These are phyloP conservation scores for Metschnikowia rubicola DNA, from an alignment of 805 yeast genomes.

Conservation along the genomic window DNA sequence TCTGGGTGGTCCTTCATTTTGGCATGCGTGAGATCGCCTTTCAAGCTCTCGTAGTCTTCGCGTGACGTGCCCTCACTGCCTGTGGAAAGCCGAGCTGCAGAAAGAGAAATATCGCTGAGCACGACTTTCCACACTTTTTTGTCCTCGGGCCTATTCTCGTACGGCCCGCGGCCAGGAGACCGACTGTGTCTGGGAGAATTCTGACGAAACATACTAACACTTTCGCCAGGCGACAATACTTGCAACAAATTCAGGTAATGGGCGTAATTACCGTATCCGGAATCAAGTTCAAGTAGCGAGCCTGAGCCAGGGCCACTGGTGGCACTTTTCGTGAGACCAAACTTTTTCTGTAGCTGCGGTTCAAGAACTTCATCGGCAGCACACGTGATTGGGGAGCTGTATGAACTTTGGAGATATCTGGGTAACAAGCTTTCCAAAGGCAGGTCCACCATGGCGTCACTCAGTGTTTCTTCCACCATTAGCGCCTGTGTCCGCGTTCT, in stretches of 20 bases:
- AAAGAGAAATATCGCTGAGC: constrained; percentile 31
- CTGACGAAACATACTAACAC: constrained; percentile 3
- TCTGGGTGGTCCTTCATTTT: constrained; percentile 14
- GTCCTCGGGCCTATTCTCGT: constrained; percentile 3
- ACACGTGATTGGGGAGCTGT: constrained; percentile 6
- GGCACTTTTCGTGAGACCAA: background rate
- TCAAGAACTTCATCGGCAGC: background rate
- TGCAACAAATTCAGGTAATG: constrained; percentile 5
- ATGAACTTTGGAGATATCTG: constrained; percentile 5
- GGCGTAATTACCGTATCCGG: constrained; percentile 3
- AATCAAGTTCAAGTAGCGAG: constrained; percentile 2
- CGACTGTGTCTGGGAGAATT: constrained; percentile 2
- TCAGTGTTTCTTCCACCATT: background rate
- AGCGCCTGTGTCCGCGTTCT: background rate
- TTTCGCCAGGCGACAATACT: constrained; percentile 5
- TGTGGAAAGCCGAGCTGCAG: constrained; percentile 36
- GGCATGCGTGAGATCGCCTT: constrained; percentile 29
- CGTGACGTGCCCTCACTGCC: constrained; percentile 26
- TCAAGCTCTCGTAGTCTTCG: constrained; percentile 21
- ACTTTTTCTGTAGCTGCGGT: background rate
- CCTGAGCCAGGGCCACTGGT: constrained; percentile 1
- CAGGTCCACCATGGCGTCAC: constrained; percentile 1
- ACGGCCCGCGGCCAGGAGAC: background rate
- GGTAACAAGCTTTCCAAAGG: constrained; percentile 6
- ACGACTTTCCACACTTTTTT: constrained; percentile 29